Evolutionary conservation across 2,329 filamentous ascomycete species (phyloP), one percentile per base, ranked within the genome.

Genomic region (Blastomyces gilchristii): DNA sequence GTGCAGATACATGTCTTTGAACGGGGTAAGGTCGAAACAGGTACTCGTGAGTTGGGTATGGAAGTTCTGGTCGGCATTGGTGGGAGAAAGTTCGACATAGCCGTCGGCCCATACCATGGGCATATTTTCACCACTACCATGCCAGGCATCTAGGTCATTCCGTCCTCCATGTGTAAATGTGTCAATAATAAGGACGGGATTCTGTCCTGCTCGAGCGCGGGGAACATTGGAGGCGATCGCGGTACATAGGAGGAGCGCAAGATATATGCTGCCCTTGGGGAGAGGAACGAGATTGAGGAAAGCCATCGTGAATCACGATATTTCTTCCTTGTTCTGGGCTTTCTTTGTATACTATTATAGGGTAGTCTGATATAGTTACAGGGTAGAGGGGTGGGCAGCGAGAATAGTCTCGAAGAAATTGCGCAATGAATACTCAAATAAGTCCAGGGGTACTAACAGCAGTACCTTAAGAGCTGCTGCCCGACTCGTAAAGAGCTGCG

Each of bases 81-180:
- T 79, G 12, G 83, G 84, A 65, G 78, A 79, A 65, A 88, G 79
- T 8, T 79, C 82, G 65, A 88, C 74, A 64, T 77, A 79, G 65
- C 79, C 80, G 60, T 73, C 72, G n/a, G 77, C 76, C 68, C 82
- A 82, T 14, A 79, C 80, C 31, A 83, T 72, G 5, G 74, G 76
- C 69, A 87, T 80, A 18, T 80, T 79, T 64, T 88, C 85, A 57
- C 86, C 85, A n/a, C 78, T 78, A 11, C 87, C 86, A 71, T 88
- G 86, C 82, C 85, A 89, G 72, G 83, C 81, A 2, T 81, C 82
- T 2, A 88, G 78, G 22, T 82, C 80, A 69, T 89, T 89, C 34
- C 74, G 78, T 65, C 79, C 74, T 2, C 73, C 63, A 66, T 78
- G 79, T 45, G 74, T 74, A 66, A 89, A 89, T 3, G 79, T 80